Evolutionary conservation across 1,284 basidiomycete species (phyloP).

Genomic region (Ustilago tritici): DNA sequence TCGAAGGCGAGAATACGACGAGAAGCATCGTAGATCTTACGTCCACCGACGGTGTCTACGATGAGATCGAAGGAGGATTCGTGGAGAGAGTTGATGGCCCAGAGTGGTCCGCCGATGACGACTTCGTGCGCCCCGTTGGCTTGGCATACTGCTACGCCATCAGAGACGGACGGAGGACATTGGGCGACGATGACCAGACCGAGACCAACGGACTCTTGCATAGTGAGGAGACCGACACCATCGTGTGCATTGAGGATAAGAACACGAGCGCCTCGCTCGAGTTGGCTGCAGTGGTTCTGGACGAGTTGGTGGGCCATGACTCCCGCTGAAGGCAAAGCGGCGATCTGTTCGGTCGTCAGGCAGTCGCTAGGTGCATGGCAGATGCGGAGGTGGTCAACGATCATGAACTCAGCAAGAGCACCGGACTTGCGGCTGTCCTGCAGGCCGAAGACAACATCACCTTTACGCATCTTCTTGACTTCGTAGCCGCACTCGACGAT

Average conservation of each 20-base stretch:
- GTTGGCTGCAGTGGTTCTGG: slow-evolving; percentile 67
- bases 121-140: slow-evolving; percentile 71
- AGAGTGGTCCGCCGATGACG: slow-evolving; percentile 70
- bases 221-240: slow-evolving; percentile 70
- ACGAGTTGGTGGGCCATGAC: slow-evolving; percentile 70
- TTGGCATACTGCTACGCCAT: slow-evolving; percentile 68
- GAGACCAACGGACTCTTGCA: slow-evolving; percentile 69
- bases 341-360: slow-evolving; percentile 70
- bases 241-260: slow-evolving; percentile 71
- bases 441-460: slow-evolving; percentile 71
- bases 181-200: slow-evolving; percentile 71
- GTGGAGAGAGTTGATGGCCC: slow-evolving; percentile 70
- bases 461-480: slow-evolving; percentile 69
- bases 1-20: slow-evolving; percentile 69
- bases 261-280: slow-evolving; percentile 69
- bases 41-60: slow-evolving; percentile 67
- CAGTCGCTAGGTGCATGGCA: slow-evolving; percentile 70
- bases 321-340: slow-evolving; percentile 70
- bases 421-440: slow-evolving; percentile 69
- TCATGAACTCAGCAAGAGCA: slow-evolving; percentile 70
- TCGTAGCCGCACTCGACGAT: slow-evolving; percentile 70
- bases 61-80: slow-evolving; percentile 70
- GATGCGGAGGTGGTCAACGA: slow-evolving; percentile 68
- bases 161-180: slow-evolving; percentile 66
- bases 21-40: slow-evolving; percentile 70